A percentile compares a stretch with the other conserved stretches of the same genome.
Evolutionary conservation across 2,329 filamentous ascomycete species (phyloP).

Genomic region (Cordyceps pruinosa): DNA sequence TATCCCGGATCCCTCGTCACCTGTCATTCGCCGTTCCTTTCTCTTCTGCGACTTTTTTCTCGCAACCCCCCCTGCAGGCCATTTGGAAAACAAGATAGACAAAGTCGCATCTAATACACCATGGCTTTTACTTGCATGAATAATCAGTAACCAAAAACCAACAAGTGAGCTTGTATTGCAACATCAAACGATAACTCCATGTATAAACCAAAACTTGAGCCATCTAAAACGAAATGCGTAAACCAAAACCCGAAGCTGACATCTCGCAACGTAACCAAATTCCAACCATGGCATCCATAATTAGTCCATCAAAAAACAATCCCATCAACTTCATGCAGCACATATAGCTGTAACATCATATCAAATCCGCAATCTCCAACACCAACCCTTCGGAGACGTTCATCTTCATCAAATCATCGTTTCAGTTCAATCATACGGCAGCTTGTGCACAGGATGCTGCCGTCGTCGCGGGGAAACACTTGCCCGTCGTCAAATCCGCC

Average conservation of each 20-base stretch:
- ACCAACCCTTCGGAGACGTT: neutral
- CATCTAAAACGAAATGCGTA: neutral
- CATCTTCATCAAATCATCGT: conserved; percentile 25
- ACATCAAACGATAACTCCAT: neutral
- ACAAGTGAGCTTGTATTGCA: conserved; percentile 2
- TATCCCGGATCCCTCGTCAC: neutral
- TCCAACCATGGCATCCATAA: neutral
- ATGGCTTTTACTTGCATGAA: conserved; percentile 2
- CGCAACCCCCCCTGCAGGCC: neutral
- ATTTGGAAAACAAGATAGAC: conserved; percentile 10
- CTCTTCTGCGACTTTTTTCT: neutral
- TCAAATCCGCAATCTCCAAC: neutral
- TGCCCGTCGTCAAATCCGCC: conserved; percentile 58
- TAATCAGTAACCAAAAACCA: neutral
- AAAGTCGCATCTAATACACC: conserved; percentile 9
- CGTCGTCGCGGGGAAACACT: conserved; percentile 53
- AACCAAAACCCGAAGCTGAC: neutral
- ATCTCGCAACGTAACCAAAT: neutral
- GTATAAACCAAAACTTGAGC: neutral
- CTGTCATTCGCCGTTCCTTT: neutral
- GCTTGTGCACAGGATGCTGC: conserved; percentile 51
- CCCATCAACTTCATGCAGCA: neutral
- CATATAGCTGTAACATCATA: neutral
- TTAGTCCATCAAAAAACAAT: neutral
- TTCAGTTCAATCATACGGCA: conserved; percentile 57